Conservation (phyloP, 768 basidiomycete species). For the Imleria badia region DNA sequence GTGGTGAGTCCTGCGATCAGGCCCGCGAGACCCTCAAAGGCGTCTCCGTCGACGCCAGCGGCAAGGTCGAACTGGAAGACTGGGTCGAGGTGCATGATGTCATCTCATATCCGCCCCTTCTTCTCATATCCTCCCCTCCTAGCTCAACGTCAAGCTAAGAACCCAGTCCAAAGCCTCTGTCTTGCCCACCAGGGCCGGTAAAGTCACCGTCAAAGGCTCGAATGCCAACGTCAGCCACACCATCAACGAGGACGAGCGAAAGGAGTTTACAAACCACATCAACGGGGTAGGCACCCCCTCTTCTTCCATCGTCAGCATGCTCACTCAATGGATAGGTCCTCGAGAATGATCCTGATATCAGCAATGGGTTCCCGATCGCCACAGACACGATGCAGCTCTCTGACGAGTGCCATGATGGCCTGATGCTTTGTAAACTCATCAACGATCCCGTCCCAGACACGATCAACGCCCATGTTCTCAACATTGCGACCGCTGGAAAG, state of each 20-base stretch:
- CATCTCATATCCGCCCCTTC: slow-evolving; percentile 15
- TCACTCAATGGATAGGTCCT: slow-evolving; percentile 62
- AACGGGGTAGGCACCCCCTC: slow-evolving; percentile 66
- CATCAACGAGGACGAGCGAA: slow-evolving; percentile 93
- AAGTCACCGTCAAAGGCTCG: slow-evolving; percentile 91
- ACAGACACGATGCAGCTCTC: slow-evolving; percentile 98
- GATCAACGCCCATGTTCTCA: slow-evolving; percentile 97
- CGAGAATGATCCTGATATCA: slow-evolving; percentile 86
- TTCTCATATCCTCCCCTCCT: slow-evolving; percentile 9
- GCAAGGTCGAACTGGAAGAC: slow-evolving; percentile 95
- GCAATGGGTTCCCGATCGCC: slow-evolving; percentile 82
- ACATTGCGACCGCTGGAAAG: slow-evolving; percentile 79
- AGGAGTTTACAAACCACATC: slow-evolving; percentile 98
- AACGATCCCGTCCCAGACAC: slow-evolving; percentile 99
- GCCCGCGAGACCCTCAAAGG: slow-evolving; percentile 89
- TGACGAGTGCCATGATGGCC: slow-evolving; percentile 93
- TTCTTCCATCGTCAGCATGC: neutral
- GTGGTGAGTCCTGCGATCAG: slow-evolving; percentile 88
- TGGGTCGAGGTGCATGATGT: slow-evolving; percentile 82
- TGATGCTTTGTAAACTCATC: slow-evolving; percentile 97
- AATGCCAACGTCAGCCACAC: slow-evolving; percentile 96
- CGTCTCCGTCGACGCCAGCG: slow-evolving; percentile 92
- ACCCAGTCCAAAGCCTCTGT: slow-evolving; percentile 44
- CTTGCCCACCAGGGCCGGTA: slow-evolving; percentile 72
- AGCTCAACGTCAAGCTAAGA: slow-evolving; percentile 83